phyloP scores from a whole-genome alignment of 306 rosid genomes.

The Mucuna pruriens region DNA sequence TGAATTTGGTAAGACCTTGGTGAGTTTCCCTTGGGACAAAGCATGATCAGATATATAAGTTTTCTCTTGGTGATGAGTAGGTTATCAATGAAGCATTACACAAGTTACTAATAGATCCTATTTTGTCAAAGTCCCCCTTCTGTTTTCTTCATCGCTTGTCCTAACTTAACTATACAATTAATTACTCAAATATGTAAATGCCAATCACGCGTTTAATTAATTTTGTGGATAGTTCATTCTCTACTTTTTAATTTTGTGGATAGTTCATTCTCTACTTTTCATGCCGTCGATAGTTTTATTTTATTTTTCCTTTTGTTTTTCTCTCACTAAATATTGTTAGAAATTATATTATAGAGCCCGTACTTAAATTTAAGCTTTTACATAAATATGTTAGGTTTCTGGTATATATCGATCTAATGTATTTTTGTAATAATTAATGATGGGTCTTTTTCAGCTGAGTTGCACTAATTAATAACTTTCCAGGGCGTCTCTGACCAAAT shows the following conservation, averaged over 20 bases:
- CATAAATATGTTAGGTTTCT: background rate
- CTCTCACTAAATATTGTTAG: background rate
- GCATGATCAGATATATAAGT: background rate
- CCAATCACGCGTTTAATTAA: background rate
- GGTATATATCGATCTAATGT: background rate
- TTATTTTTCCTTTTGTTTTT: background rate
- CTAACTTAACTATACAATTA: background rate
- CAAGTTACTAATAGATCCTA: slow-evolving; percentile 36
- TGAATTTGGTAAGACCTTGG: slow-evolving; percentile 43
- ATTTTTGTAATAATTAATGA: background rate
- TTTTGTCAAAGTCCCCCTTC: slow-evolving; percentile 17
- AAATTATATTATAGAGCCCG: background rate
- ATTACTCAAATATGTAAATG: slow-evolving; percentile 6
- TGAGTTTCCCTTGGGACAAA: slow-evolving; percentile 5
- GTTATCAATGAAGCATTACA: slow-evolving; percentile 45
- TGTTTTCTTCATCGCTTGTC: slow-evolving; percentile 26
- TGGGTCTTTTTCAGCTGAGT: slow-evolving; percentile 1
- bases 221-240: no score
- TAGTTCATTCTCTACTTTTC: background rate
- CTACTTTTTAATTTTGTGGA: background rate
- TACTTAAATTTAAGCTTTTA: background rate
- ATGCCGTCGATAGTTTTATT: background rate
- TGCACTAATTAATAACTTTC: slow-evolving; percentile 5
- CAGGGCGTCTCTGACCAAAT: slow-evolving; percentile 19
- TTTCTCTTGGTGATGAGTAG: slow-evolving; percentile 57